These are phyloP conservation scores for Hsuehochloa calcarea DNA, from an alignment of 176 grass and related monocot species.

Conservation along the genomic window DNA sequence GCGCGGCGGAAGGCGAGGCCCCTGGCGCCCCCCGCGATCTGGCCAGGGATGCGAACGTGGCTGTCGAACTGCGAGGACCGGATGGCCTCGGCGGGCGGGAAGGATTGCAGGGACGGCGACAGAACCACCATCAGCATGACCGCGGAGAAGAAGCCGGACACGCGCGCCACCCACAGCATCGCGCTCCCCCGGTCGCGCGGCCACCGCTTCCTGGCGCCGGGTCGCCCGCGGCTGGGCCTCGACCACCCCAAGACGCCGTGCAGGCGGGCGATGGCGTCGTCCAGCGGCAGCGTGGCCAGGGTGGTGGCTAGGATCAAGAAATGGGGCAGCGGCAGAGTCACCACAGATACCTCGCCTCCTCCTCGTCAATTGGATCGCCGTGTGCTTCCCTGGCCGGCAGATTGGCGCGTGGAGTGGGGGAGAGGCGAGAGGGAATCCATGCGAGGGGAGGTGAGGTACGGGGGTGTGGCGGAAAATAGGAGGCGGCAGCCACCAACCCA, in stretches of 20 bases:
- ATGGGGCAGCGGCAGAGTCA: not conserved
- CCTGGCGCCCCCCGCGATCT: slow-evolving; percentile 52
- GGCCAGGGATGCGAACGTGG: slow-evolving; percentile 69
- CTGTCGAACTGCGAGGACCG: slow-evolving; percentile 83
- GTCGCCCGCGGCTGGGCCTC: slow-evolving; percentile 1
- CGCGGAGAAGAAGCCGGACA: slow-evolving; percentile 73
- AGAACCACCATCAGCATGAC: slow-evolving; percentile 75
- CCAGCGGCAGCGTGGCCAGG: slow-evolving; percentile 35
- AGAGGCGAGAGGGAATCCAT: slow-evolving; percentile 49
- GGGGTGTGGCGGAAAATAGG: slow-evolving; percentile 18
- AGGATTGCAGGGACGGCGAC: slow-evolving; percentile 89
- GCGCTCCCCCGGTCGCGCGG: slow-evolving; percentile 19
- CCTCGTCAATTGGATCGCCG: slow-evolving; percentile 50
- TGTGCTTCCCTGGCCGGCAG: slow-evolving; percentile 35
- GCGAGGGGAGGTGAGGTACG: slow-evolving; percentile 38
- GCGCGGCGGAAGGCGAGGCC: slow-evolving; percentile 69
- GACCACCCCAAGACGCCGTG: slow-evolving; percentile 36
- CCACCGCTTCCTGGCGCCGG: slow-evolving; percentile 26
- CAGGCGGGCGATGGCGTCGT: slow-evolving; percentile 37
- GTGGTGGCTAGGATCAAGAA: not conserved
- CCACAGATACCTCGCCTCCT: slow-evolving; percentile 17
- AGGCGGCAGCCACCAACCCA: slow-evolving; percentile 37
- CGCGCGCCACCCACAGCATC: slow-evolving; percentile 74
- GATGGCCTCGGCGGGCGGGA: slow-evolving; percentile 94
- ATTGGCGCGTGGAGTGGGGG: slow-evolving; percentile 43